A percentile compares a stretch with the other conserved stretches of the same genome.
Conservation (phyloP, 306 rosid species). For the Corylus americana region DNA sequence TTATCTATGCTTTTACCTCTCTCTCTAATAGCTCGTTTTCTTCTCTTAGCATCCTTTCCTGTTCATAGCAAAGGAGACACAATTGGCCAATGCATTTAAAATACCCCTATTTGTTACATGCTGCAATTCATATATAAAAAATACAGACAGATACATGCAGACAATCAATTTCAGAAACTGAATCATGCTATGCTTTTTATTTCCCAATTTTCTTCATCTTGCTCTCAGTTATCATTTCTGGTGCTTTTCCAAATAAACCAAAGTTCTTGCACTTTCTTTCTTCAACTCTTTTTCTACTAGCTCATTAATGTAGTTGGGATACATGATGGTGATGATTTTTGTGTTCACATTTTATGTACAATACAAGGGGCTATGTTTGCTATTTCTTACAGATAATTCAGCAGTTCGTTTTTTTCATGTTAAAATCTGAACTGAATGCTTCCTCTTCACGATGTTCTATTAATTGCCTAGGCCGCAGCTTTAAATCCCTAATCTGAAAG, state of each 20-base stretch:
- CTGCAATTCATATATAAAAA: not conserved
- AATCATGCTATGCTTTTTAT: not conserved
- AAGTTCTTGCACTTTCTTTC: not conserved
- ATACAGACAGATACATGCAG: not conserved
- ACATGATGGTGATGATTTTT: not conserved
- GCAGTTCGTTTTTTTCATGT: not conserved
- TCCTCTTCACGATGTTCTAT: not conserved
- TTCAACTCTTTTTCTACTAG: not conserved
- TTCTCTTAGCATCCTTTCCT: slow-evolving; percentile 20
- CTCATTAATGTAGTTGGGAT: not conserved
- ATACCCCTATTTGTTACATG: not conserved
- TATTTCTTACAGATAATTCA: not conserved
- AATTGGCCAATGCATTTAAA: not conserved
- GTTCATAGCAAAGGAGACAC: not conserved
- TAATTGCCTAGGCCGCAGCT: not conserved
- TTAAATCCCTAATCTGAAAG: not conserved
- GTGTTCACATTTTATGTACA: not conserved
- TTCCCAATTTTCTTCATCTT: not conserved
- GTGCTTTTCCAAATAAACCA: not conserved
- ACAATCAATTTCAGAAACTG: not conserved
- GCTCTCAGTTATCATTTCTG: not conserved
- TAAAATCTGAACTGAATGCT: not conserved
- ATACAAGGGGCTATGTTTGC: not conserved
- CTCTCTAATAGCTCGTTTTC: slow-evolving; percentile 18
- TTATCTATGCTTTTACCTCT: slow-evolving; percentile 13